phyloP scores from a whole-genome alignment of 176 grass and related monocot genomes.

The Rhynchospora tenuis region DNA sequence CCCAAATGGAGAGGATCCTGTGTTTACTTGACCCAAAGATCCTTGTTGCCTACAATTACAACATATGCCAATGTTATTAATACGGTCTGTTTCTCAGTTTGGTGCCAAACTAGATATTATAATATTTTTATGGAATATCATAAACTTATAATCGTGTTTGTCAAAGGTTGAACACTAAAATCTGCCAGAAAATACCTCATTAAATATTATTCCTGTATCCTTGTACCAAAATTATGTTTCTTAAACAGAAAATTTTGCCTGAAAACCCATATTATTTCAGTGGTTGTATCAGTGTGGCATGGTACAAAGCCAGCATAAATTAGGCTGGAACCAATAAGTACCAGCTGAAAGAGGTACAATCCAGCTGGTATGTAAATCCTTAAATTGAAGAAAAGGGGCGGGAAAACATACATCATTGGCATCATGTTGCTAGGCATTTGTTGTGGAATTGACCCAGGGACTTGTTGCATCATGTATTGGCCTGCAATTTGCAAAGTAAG shows the following conservation, averaged over 20 bases:
- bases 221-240: neutral
- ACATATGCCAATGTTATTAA: neutral
- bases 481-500: constrained; percentile 41
- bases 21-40: constrained; percentile 39
- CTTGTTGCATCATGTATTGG: constrained; percentile 69
- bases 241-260: neutral
- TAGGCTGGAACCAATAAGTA: constrained; percentile 21
- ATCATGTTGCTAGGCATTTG: constrained; percentile 54
- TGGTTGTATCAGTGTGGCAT: neutral
- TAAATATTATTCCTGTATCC: neutral
- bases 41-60: constrained; percentile 70
- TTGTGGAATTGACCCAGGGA: constrained; percentile 43
- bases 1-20: constrained; percentile 16
- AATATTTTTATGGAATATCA: neutral
- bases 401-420: constrained; percentile 32
- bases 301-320: neutral
- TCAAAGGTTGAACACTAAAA: constrained; percentile 7
- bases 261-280: neutral
- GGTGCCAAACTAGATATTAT: neutral
- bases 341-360: constrained; percentile 12
- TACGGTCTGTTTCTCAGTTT: neutral
- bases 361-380: neutral
- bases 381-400: neutral
- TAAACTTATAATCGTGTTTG: neutral
- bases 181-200: neutral